Evolutionary conservation across 2,329 filamentous ascomycete genomes (phyloP), one percentile per base, ranked within the genome.

Genomic region (Fusarium foetens): DNA sequence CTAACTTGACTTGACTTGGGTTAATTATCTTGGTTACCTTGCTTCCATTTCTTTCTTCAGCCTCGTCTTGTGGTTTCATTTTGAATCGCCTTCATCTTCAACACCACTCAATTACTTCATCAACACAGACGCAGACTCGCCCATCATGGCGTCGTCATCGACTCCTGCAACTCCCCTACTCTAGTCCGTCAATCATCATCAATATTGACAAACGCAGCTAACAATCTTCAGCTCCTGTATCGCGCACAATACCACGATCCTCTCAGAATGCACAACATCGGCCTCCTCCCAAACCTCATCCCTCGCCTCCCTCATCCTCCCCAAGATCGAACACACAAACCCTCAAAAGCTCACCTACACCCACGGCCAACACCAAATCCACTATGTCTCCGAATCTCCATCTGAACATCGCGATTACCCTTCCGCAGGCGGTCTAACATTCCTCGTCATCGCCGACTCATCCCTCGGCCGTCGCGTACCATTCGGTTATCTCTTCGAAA

Each of bases 261-360:
- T 99, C 68, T 86, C 93, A 78, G 96, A 99, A 85, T 95, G 97
- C 85, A 97, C 94, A 53, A 91, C 94, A 38, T 94, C 94, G 4
- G 93, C 94, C 69, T 91, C 93, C 14, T 94, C 92, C 45, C 91
- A 94, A 75, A 93, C 94, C 63, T 94, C 94, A 8, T 94, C 92
- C 17, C 92, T 98, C 77, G 94, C 95, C 75, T 96, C 94, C 48
- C 87, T 98, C 77, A 94, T 99, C 85, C 94, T 99, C 48, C 96
- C 97, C 65, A 97, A 97, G 82, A 97, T 99, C 86, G 87, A 88
- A 62, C 96, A 99, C 85, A 84, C 86, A 72, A 85, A 88, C 35
- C 87, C 94, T 2, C 91, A 97, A 79, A 98, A 98, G 84, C 90
- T 97, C 74, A 98, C 95, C 60, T 98, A 97, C 85, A 97, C 94